Percentiles rank a stretch among this genome's conserved stretches.
phyloP scores from a whole-genome alignment of 1,139 yeast species.

The Scheffersomyces stambukii region DNA sequence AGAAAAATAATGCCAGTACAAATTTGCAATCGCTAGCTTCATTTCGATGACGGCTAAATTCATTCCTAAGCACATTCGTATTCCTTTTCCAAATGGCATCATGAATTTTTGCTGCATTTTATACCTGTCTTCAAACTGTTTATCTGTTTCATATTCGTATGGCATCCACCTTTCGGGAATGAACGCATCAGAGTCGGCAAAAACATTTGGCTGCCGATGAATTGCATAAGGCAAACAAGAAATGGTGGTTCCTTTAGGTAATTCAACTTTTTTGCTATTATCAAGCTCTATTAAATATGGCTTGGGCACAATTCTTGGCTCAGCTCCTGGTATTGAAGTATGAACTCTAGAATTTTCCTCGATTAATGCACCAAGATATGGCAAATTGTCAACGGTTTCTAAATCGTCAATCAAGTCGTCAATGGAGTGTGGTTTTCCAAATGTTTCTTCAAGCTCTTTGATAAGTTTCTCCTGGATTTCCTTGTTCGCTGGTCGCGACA shows the following conservation, averaged over 20 bases:
- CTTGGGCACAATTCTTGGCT: slow-evolving; percentile 51
- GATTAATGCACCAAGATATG: slow-evolving; percentile 53
- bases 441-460: slow-evolving; percentile 34
- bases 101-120: slow-evolving; percentile 48
- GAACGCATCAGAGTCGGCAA: slow-evolving; percentile 48
- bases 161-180: slow-evolving; percentile 62
- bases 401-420: slow-evolving; percentile 26
- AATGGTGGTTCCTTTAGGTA: slow-evolving; percentile 56
- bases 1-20: slow-evolving; percentile 47
- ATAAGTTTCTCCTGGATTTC: slow-evolving; percentile 39
- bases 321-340: slow-evolving; percentile 73
- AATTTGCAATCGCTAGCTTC: slow-evolving; percentile 51
- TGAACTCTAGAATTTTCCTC: slow-evolving; percentile 59
- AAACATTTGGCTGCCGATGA: slow-evolving; percentile 50
- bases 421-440: slow-evolving; percentile 26
- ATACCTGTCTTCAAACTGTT: slow-evolving; percentile 33
- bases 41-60: slow-evolving; percentile 65
- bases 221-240: slow-evolving; percentile 66
- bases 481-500: slow-evolving; percentile 47
- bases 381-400: slow-evolving; percentile 46
- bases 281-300: slow-evolving; percentile 18
- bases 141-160: slow-evolving; percentile 26
- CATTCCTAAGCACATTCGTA: slow-evolving; percentile 76
- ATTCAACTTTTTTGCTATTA: slow-evolving; percentile 17
- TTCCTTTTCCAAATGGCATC: slow-evolving; percentile 71